Conservation (phyloP, 495 filamentous ascomycete species). For the Lentithecium fluviatile region DNA sequence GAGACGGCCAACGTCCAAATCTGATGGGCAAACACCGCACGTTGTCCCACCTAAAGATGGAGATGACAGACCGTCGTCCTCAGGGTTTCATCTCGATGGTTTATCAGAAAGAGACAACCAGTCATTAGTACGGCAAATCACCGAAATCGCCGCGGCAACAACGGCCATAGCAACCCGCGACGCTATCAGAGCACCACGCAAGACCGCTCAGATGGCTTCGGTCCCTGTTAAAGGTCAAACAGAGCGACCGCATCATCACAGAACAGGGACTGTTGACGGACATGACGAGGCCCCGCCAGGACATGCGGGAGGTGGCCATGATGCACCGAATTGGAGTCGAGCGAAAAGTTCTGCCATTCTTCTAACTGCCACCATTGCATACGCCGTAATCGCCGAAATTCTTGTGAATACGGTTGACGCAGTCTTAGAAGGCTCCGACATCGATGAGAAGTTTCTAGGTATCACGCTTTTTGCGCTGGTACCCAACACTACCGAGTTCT, state of each 20-base stretch:
- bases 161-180: conserved; percentile 87
- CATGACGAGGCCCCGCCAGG: conserved; percentile 34
- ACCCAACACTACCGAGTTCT: conserved; percentile 96
- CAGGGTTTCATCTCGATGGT: conserved; percentile 57
- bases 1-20: not conserved
- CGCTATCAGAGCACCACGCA: conserved; percentile 55
- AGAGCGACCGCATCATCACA: conserved; percentile 23
- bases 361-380: conserved; percentile 84
- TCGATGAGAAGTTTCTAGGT: conserved; percentile 97
- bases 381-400: conserved; percentile 95
- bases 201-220: conserved; percentile 44
- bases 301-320: conserved; percentile 70
- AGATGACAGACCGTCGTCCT: conserved; percentile 44
- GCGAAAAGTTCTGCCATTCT: conserved; percentile 86
- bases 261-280: conserved; percentile 27
- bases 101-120: conserved; percentile 77
- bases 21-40: conserved; percentile 35
- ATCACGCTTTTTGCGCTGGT: conserved; percentile 97
- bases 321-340: conserved; percentile 96
- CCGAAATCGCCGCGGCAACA: conserved; percentile 88
- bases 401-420: conserved; percentile 95
- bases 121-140: conserved; percentile 74
- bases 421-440: conserved; percentile 80
- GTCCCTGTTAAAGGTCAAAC: conserved; percentile 24
- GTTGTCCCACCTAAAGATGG: conserved; percentile 51